Conservation (phyloP, 495 filamentous ascomycete genomes). For the Schizothecium vesticola region DNA sequence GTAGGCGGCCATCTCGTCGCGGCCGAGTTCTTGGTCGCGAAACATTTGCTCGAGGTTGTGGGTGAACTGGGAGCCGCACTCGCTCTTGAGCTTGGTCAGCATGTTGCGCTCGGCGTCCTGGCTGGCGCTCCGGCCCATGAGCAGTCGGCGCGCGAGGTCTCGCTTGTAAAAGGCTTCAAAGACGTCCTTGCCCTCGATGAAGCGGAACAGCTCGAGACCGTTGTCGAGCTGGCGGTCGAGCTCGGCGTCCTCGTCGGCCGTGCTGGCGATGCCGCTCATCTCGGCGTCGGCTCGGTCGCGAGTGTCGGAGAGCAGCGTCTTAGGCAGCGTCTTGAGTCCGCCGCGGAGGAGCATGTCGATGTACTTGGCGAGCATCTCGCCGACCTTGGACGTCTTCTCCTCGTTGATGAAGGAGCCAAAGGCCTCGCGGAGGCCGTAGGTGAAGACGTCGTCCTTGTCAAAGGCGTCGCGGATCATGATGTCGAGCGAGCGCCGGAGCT, state of each 20-base stretch:
- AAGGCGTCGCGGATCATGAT: constrained; percentile 68
- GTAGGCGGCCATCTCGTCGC: constrained; percentile 78
- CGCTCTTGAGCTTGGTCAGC: constrained; percentile 82
- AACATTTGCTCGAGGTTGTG: constrained; percentile 99
- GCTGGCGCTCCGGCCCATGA: constrained; percentile 88
- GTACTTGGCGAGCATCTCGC: constrained; percentile 98
- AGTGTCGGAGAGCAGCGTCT: constrained; percentile 46
- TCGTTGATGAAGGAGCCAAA: constrained; percentile 91
- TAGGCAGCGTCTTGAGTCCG: constrained; percentile 73
- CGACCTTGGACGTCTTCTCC: constrained; percentile 79
- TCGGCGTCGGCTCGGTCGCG: constrained; percentile 48
- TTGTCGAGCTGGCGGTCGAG: constrained; percentile 85
- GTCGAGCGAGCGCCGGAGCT: constrained; percentile 77
- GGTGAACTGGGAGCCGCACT: constrained; percentile 90
- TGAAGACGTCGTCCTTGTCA: constrained; percentile 63
- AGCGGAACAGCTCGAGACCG: constrained; percentile 88
- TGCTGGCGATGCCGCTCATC: constrained; percentile 49
- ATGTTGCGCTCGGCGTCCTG: constrained; percentile 94
- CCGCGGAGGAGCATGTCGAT: constrained; percentile 85
- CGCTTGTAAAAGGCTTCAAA: constrained; percentile 99
- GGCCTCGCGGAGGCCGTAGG: constrained; percentile 70
- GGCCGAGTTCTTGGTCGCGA: constrained; percentile 88
- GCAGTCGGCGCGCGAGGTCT: constrained; percentile 78
- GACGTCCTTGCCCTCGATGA: constrained; percentile 93
- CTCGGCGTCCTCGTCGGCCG: constrained; percentile 81